Conservation (phyloP, 495 filamentous ascomycete species). For the Talaromyces stipitatus region DNA sequence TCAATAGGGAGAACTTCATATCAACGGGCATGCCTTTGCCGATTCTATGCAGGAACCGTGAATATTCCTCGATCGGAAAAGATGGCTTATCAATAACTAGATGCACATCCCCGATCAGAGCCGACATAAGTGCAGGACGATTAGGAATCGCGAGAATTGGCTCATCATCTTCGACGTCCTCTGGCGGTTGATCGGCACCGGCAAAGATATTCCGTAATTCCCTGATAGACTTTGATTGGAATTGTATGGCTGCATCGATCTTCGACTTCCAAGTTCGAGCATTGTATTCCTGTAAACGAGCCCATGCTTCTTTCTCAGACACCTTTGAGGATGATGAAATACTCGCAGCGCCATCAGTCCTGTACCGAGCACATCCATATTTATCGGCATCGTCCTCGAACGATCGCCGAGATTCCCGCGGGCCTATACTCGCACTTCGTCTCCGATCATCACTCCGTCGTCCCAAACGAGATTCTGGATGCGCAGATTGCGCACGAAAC, state of each 20-base stretch:
- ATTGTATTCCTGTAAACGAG: conserved; percentile 70
- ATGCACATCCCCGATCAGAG: conserved; percentile 76
- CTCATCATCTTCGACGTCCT: conserved; percentile 75
- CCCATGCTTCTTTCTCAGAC: conserved; percentile 63
- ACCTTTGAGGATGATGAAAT: conserved; percentile 64
- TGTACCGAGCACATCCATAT: conserved; percentile 56
- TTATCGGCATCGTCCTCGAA: conserved; percentile 9
- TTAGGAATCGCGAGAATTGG: conserved; percentile 80
- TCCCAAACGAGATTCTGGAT: conserved; percentile 35
- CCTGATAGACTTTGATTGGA: conserved; percentile 64
- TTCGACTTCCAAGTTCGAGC: conserved; percentile 87
- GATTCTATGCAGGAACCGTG: conserved; percentile 74
- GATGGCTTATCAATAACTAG: conserved; percentile 87
- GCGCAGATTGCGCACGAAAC: conserved; percentile 45
- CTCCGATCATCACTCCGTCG: conserved; percentile 33
- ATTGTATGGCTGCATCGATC: conserved; percentile 67
- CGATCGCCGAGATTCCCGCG: conserved; percentile 12
- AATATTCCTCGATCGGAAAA: conserved; percentile 73
- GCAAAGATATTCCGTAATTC: conserved; percentile 76
- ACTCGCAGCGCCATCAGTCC: conserved; percentile 63
- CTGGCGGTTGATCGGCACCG: conserved; percentile 72
- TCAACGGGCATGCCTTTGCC: conserved; percentile 93
- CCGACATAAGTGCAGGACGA: conserved; percentile 74
- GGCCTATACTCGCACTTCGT: conserved; percentile 49
- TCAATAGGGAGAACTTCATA: conserved; percentile 79